These are phyloP conservation scores for Fusarium humuli DNA, from an alignment of 2,329 filamentous ascomycete genomes.

Conservation along the genomic window DNA sequence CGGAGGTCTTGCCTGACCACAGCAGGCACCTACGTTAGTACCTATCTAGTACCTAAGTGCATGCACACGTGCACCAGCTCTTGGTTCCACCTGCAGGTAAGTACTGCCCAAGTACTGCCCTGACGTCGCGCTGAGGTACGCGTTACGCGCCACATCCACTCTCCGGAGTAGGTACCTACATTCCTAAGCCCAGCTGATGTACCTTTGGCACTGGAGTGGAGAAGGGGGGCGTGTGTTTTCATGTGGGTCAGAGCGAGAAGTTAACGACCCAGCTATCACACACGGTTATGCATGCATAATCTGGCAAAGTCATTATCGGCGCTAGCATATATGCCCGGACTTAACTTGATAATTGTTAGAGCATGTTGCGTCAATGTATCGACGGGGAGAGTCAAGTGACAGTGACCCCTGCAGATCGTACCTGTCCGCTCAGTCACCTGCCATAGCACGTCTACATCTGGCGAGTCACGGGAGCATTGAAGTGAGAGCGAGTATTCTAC, in stretches of 20 bases:
- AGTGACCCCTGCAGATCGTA: not conserved
- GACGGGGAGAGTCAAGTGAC: constrained; percentile 27
- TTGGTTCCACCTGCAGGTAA: not conserved
- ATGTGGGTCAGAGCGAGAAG: constrained; percentile 3
- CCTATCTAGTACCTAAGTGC: not conserved
- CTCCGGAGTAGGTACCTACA: not conserved
- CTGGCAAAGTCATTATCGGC: not conserved
- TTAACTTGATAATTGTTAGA: not conserved
- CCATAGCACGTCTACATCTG: not conserved
- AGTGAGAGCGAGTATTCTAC: not conserved
- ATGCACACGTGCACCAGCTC: not conserved
- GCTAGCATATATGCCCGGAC: not conserved
- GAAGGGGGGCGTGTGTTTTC: constrained; percentile 1
- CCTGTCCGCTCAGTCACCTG: constrained; percentile 26
- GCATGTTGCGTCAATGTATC: constrained; percentile 1
- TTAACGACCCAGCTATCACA: constrained; percentile 18
- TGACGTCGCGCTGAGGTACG: not conserved
- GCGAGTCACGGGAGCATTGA: constrained; percentile 21
- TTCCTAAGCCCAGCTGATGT: constrained; percentile 1
- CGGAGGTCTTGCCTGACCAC: constrained; percentile 18
- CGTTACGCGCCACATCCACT: constrained; percentile 18
- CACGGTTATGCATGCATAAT: not conserved
- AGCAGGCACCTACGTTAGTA: constrained; percentile 2
- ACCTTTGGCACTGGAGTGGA: constrained; percentile 7
- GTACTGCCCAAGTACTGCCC: not conserved